Evolutionary conservation across 305 asterid genomes (phyloP).

Genomic region (Rubia occidens): DNA sequence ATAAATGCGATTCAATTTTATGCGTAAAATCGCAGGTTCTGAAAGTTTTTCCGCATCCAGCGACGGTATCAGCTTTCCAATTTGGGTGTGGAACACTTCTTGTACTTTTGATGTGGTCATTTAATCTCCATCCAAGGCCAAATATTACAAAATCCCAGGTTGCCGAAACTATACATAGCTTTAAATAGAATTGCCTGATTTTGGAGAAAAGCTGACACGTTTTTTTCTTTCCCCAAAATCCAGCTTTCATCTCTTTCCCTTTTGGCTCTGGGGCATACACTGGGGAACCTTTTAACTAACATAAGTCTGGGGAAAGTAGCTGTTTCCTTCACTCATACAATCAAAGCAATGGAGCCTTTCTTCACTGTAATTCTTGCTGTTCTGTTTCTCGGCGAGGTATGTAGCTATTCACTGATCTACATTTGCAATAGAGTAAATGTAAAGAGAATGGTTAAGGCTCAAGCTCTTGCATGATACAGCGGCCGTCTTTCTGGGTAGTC

Average conservation of each 20-base stretch:
- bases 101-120: slow-evolving; percentile 58
- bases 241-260: slow-evolving; percentile 48
- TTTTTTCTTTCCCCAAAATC: neutral
- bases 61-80: slow-evolving; percentile 74
- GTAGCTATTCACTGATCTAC: neutral
- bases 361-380: slow-evolving; percentile 73
- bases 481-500: slow-evolving; percentile 67
- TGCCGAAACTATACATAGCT: neutral
- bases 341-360: slow-evolving; percentile 96
- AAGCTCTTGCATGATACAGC: slow-evolving; percentile 13
- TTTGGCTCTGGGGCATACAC: slow-evolving; percentile 70
- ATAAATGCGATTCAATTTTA: too few relatives aligned
- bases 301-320: slow-evolving; percentile 81
- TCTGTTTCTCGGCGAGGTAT: slow-evolving; percentile 63
- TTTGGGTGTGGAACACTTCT: slow-evolving; percentile 67
- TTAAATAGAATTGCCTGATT: neutral
- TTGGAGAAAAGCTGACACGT: neutral
- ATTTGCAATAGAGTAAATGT: neutral
- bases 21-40: slow-evolving; percentile 37
- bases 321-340: slow-evolving; percentile 91
- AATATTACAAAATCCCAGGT: slow-evolving; percentile 51
- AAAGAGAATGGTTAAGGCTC: neutral
- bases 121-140: slow-evolving; percentile 64
- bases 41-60: slow-evolving; percentile 65
- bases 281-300: slow-evolving; percentile 77